Conservation (phyloP, 2,329 filamentous ascomycete species). For the Zymoseptoria crescenta region DNA sequence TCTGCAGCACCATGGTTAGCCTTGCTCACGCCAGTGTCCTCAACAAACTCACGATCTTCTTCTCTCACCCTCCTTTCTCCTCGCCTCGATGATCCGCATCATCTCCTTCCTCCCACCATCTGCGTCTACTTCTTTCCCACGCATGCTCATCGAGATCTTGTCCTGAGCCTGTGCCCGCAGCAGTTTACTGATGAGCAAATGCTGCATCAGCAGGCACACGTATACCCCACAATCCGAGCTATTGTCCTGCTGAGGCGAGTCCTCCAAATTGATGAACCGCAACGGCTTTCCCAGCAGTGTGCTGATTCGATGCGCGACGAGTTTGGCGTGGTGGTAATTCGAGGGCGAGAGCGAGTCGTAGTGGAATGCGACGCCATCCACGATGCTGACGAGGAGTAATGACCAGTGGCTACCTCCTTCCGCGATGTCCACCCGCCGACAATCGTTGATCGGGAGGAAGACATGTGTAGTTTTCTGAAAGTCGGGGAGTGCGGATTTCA, state of each 20-base stretch:
- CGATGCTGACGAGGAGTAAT: constrained; percentile 75
- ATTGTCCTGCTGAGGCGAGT: constrained; percentile 87
- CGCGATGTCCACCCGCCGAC: constrained; percentile 63
- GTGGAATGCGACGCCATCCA: constrained; percentile 90
- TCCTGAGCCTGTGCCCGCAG: constrained; percentile 70
- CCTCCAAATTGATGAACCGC: constrained; percentile 71
- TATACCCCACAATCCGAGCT: constrained; percentile 91
- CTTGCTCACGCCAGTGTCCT: background rate
- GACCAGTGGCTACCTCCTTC: constrained; percentile 95
- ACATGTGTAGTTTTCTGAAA: constrained; percentile 79
- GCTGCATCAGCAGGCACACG: constrained; percentile 90
- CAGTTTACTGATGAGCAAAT: constrained; percentile 78
- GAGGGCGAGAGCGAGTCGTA: constrained; percentile 78
- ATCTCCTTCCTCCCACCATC: constrained; percentile 79
- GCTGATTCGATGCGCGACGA: constrained; percentile 61
- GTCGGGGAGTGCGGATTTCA: constrained; percentile 66
- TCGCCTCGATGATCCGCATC: constrained; percentile 75
- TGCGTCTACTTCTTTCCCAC: constrained; percentile 75
- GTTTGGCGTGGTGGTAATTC: constrained; percentile 66
- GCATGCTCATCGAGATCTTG: constrained; percentile 93
- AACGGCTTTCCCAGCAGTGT: constrained; percentile 59
- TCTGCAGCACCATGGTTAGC: constrained; percentile 6
- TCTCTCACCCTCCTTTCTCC: constrained; percentile 80
- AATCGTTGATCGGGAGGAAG: constrained; percentile 93
- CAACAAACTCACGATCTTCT: constrained; percentile 63